Base-by-base conservation (phyloP, 148 eudicot genomes). In the Arctostaphylos glauca region DNA sequence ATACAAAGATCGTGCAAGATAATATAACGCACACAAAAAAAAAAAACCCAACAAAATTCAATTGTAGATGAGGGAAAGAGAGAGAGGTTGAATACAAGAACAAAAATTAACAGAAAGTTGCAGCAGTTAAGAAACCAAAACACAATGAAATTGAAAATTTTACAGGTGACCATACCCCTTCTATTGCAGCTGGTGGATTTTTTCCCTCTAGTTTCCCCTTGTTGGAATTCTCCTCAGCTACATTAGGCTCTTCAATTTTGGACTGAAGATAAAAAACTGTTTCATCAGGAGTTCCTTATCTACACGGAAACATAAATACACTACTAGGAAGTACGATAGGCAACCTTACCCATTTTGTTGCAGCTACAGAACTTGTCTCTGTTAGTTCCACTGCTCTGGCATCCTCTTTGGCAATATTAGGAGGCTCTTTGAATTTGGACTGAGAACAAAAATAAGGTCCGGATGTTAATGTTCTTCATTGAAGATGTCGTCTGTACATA, bases 311-410 rank as follows among this genome's bases (percentile, higher is more conserved):
- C 48, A 43, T 38, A 3, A 43, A 41, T 2, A 70, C 38, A 31
- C 0, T 31, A 31, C 38, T 31, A 31, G 38, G 38, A 31, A 31
- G 38, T 31, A 31, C 3, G 49, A 43, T 53, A 46, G 25, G 46
- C 21, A 76, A 44, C 12, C 5, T 47, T 68, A 78, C 79, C 82
- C 19, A 59, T 48, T 78, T 9, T 23, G 78, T 52, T n/a, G 70
- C 21, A 67, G 58, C 80, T 14, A 47, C 70, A 52, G 14, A 50
- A 18, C 21, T 6, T 64, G 53, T 76, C 46, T 44, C 78, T 15
- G 5, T 47, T 46, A 5, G 53, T 71, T 78, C 81, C 58, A 52
- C 14, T 43, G 12, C 59, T 48, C 31, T 62, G 14, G 49, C 59
- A 46, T 56, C 72, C 25, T 53, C 53, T 55, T 58, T 64, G 48